Evolutionary conservation across 2,329 filamentous ascomycete genomes (phyloP).

Genomic region (Colletotrichum sp.): DNA sequence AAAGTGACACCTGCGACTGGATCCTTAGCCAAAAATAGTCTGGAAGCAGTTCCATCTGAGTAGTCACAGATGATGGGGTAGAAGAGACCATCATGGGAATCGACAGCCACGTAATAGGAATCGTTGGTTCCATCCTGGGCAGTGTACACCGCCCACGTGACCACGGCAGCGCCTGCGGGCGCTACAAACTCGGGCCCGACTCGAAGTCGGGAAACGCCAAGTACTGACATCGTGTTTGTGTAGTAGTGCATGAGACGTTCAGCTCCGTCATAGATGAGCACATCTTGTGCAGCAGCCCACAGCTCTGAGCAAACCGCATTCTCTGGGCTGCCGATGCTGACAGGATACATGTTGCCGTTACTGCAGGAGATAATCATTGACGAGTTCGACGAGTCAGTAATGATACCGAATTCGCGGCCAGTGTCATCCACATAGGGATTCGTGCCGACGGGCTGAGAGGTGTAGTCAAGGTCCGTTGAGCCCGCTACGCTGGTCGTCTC

Average conservation of each 20-base stretch:
- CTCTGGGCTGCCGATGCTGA: conserved; percentile 22
- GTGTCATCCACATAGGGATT: background rate
- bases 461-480: background rate
- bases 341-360: conserved; percentile 38
- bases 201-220: conserved; percentile 35
- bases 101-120: conserved; percentile 24
- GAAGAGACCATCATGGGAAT: conserved; percentile 26
- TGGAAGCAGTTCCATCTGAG: conserved; percentile 21
- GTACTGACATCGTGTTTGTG: conserved; percentile 32
- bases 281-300: conserved; percentile 26
- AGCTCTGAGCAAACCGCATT: conserved; percentile 25
- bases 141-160: conserved; percentile 23
- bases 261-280: conserved; percentile 27
- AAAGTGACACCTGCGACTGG: conserved; percentile 24
- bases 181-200: conserved; percentile 22
- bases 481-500: background rate
- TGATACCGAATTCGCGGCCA: conserved; percentile 23
- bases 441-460: background rate
- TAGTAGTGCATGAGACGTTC: conserved; percentile 37
- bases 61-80: conserved; percentile 35
- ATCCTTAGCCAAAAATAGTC: conserved; percentile 32
- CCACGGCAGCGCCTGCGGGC: conserved; percentile 21
- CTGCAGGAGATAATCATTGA: conserved; percentile 33
- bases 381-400: conserved; percentile 23
- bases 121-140: background rate